A percentile compares a stretch with the other conserved stretches of the same genome.
phyloP scores from a whole-genome alignment of 78 protist species.

The Mastigamoeba balamuthi region DNA sequence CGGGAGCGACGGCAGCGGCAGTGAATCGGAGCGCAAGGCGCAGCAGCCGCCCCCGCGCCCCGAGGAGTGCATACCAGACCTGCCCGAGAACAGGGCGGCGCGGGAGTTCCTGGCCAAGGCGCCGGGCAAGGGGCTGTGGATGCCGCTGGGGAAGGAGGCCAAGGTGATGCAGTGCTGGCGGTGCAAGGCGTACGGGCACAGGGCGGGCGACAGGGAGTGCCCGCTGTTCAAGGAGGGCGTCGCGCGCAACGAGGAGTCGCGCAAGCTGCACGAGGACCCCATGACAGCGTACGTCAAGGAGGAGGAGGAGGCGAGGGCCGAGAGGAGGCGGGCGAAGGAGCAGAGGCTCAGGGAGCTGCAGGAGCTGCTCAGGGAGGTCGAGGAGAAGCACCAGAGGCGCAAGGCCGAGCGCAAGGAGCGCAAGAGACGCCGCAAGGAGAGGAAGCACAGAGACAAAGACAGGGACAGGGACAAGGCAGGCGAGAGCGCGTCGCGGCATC shows the following conservation, averaged over 20 bases:
- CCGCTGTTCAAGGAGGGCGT: neutral
- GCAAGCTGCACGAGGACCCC: neutral
- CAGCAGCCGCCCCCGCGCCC: no score
- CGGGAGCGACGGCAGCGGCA: no score
- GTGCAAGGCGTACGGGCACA: constrained; percentile 5
- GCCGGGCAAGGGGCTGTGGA: constrained; percentile 31
- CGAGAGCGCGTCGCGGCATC: no score
- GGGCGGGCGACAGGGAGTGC: neutral
- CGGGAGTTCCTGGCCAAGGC: constrained; percentile 30
- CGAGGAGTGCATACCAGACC: constrained; percentile 25
- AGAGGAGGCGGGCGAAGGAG: neutral
- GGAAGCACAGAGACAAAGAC: neutral
- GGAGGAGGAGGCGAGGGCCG: neutral
- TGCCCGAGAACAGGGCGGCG: constrained; percentile 24
- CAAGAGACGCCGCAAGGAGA: neutral
- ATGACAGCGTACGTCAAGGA: neutral
- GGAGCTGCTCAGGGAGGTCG: neutral
- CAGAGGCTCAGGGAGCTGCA: neutral
- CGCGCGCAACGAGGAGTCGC: neutral
- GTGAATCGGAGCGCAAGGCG: no score
- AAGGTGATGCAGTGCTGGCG: constrained; percentile 44
- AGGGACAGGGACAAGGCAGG: neutral
- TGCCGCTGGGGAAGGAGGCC: constrained; percentile 36
- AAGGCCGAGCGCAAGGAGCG: neutral
- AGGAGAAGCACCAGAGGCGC: neutral